phyloP scores from a whole-genome alignment of 176 grass and related monocot species.

The Elymus sibiricus region DNA sequence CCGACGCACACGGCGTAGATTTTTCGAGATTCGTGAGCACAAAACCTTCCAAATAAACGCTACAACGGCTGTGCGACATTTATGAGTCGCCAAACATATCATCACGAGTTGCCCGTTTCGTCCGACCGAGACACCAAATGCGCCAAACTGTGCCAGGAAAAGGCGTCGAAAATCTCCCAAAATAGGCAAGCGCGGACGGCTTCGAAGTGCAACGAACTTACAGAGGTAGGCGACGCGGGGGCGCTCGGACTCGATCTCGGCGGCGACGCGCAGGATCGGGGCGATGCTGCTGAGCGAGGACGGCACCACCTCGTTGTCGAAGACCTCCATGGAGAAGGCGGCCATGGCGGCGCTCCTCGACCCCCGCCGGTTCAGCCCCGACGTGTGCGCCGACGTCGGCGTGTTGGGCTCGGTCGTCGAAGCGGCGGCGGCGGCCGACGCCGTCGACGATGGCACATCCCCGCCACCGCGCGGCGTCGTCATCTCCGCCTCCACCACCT shows the following conservation, averaged over 20 bases:
- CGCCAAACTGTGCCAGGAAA: neutral
- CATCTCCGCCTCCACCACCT: slow-evolving; percentile 24
- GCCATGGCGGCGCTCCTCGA: slow-evolving; percentile 70
- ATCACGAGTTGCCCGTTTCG: neutral
- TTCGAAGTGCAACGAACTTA: slow-evolving; percentile 20
- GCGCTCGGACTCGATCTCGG: slow-evolving; percentile 81
- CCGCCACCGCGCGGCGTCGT: slow-evolving; percentile 31
- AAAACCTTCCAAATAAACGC: neutral
- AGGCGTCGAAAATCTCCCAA: neutral
- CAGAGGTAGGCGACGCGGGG: slow-evolving; percentile 94
- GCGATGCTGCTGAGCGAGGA: slow-evolving; percentile 75
- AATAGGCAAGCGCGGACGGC: neutral
- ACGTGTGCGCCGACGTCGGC: slow-evolving; percentile 15
- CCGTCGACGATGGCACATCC: slow-evolving; percentile 15
- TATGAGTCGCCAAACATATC: neutral
- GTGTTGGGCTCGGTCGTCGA: slow-evolving; percentile 4
- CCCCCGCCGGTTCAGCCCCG: slow-evolving; percentile 54
- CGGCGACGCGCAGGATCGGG: slow-evolving; percentile 84
- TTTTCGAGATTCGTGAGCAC: neutral
- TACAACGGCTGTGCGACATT: neutral
- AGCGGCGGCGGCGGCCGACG: neutral
- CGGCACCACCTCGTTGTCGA: slow-evolving; percentile 92
- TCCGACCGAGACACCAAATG: slow-evolving; percentile 3
- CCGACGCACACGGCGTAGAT: neutral
- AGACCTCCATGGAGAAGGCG: slow-evolving; percentile 95